Evolutionary conservation across 371 early-diverging fungal species (phyloP).

Genomic region (Apophysomyces sp.): DNA sequence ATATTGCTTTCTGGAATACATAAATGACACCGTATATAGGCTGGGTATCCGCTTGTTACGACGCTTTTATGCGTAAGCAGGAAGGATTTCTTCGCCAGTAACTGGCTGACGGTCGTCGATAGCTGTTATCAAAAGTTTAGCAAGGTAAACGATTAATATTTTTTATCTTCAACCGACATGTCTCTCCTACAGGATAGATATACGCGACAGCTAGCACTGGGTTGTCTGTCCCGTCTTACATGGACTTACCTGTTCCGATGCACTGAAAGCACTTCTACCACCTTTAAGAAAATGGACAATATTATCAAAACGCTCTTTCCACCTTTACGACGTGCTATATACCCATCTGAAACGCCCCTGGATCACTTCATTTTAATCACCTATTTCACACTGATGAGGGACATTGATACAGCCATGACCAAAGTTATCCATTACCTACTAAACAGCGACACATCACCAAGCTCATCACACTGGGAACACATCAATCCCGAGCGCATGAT

Average conservation of each 20-base stretch:
- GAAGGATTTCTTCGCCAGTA: slow-evolving; percentile 83
- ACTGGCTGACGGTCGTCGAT: slow-evolving; percentile 79
- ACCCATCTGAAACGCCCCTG: slow-evolving; percentile 71
- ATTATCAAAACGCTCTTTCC: slow-evolving; percentile 74
- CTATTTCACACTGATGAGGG: slow-evolving; percentile 76
- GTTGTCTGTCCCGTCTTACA: slow-evolving; percentile 78
- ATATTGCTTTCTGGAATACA: neutral
- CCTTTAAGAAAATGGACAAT: slow-evolving; percentile 62
- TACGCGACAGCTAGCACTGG: slow-evolving; percentile 69
- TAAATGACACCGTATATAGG: slow-evolving; percentile 35
- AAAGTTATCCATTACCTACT: slow-evolving; percentile 69
- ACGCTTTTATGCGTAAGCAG: slow-evolving; percentile 88
- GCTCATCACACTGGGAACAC: slow-evolving; percentile 47
- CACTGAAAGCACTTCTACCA: slow-evolving; percentile 62
- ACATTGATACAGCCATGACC: slow-evolving; percentile 79
- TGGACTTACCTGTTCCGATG: slow-evolving; percentile 96
- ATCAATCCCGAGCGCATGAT: slow-evolving; percentile 76
- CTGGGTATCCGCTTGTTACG: slow-evolving; percentile 83
- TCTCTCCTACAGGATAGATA: slow-evolving; percentile 63
- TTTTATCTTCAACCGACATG: neutral
- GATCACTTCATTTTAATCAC: slow-evolving; percentile 81
- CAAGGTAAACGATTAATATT: slow-evolving; percentile 52
- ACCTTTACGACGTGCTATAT: slow-evolving; percentile 62
- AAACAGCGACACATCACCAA: slow-evolving; percentile 48
- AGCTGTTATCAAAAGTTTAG: slow-evolving; percentile 71